Evolutionary conservation across 768 basidiomycete species (phyloP).

Genomic region (Sistotremastrum niveocremeum): DNA sequence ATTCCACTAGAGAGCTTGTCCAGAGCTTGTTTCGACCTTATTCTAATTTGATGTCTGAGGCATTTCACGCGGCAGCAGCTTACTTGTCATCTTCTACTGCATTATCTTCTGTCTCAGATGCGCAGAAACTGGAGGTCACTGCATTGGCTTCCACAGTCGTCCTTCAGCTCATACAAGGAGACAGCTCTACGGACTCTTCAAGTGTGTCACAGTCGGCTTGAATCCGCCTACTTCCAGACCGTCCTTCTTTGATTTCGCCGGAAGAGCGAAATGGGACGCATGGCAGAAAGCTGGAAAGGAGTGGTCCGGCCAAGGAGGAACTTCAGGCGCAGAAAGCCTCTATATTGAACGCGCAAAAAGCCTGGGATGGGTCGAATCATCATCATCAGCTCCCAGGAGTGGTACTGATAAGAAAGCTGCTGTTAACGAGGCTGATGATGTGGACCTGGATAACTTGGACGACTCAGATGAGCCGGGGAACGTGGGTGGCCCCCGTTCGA

Average conservation of each 20-base stretch:
- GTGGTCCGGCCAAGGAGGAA: no score
- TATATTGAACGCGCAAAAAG: conserved; percentile 57
- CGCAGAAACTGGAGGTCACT: conserved; percentile 63
- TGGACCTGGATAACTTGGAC: background rate
- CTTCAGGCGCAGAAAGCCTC: conserved; percentile 38
- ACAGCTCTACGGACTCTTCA: conserved; percentile 80
- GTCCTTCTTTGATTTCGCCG: conserved; percentile 65
- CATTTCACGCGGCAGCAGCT: conserved; percentile 45
- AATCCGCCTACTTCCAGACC: conserved; percentile 48
- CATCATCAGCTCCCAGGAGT: conserved; percentile 2
- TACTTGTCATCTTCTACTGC: conserved; percentile 50
- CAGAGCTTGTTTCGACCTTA: conserved; percentile 1
- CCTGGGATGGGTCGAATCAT: conserved; percentile 51
- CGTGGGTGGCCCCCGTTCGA: no score
- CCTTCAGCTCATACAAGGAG: conserved; percentile 17
- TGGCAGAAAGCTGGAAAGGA: conserved; percentile 43
- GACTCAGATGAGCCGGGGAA: no score
- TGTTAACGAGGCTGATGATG: background rate
- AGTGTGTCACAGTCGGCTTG: conserved; percentile 48
- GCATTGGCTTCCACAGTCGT: background rate
- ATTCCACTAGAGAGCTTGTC: conserved; percentile 5
- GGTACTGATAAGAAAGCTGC: background rate
- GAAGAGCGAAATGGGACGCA: conserved; percentile 80
- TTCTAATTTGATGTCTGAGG: conserved; percentile 20
- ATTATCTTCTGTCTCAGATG: conserved; percentile 38